Conservation (phyloP, 2,329 filamentous ascomycete genomes). For the Dactylellina haptotyla region DNA sequence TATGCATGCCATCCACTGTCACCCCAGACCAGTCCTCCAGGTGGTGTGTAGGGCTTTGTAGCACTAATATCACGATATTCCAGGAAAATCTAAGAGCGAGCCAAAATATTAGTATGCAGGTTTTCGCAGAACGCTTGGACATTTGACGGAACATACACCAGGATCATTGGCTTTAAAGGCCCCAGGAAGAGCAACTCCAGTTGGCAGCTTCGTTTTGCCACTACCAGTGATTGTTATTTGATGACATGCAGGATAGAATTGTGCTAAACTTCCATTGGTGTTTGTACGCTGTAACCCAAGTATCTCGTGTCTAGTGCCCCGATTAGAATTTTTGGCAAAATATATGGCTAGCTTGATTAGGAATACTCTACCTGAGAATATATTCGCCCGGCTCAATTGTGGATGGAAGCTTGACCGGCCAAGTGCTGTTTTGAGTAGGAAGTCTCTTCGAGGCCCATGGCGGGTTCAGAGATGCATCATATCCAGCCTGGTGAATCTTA, state of each 20-base stretch:
- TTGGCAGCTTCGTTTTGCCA: constrained; percentile 54
- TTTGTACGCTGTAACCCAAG: constrained; percentile 52
- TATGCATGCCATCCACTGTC: constrained; percentile 29
- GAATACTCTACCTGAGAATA: constrained; percentile 29
- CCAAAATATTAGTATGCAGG: background rate
- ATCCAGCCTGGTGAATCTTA: constrained; percentile 61
- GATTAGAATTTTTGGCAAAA: too few relatives aligned
- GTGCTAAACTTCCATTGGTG: constrained; percentile 48
- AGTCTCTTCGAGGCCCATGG: constrained; percentile 61
- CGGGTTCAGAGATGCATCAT: constrained; percentile 58
- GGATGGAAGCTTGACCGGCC: constrained; percentile 59
- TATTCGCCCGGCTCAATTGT: constrained; percentile 58
- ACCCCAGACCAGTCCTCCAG: constrained; percentile 56
- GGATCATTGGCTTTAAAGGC: constrained; percentile 56
- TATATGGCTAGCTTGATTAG: background rate
- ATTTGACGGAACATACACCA: constrained; percentile 30
- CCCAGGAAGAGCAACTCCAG: constrained; percentile 56
- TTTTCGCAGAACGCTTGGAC: too few relatives aligned
- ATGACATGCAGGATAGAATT: constrained; percentile 56
- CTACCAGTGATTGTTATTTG: constrained; percentile 55
- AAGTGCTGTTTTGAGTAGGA: constrained; percentile 59
- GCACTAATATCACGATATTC: constrained; percentile 57
- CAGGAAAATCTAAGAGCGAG: constrained; percentile 56
- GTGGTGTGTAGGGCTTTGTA: constrained; percentile 57
- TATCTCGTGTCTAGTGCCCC: constrained; percentile 49